Conservation (phyloP, 768 basidiomycete genomes). For the Sistotremastrum suecicum region DNA sequence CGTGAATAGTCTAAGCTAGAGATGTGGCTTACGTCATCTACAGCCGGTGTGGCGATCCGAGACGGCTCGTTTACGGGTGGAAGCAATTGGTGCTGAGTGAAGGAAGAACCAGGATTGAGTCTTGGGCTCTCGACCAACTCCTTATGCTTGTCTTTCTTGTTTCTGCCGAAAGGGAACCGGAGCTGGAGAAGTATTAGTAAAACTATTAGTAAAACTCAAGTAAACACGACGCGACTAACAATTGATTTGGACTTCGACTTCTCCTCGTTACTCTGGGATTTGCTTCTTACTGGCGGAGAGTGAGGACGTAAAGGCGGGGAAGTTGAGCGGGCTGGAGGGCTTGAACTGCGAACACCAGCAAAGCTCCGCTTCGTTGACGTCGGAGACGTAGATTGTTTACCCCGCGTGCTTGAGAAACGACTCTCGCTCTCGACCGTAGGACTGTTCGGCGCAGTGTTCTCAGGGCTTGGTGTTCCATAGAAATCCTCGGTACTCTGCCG, state of each 20-base stretch:
- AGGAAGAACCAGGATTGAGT: conserved; percentile 23
- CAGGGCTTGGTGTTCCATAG: too few relatives aligned
- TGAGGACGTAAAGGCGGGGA: conserved; percentile 40
- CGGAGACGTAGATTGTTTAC: too few relatives aligned
- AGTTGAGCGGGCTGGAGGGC: conserved; percentile 21
- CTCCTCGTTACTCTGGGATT: conserved; percentile 26
- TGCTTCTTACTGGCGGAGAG: conserved; percentile 44
- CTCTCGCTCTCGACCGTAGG: too few relatives aligned
- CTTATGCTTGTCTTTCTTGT: conserved; percentile 43
- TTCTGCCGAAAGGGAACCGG: conserved; percentile 66
- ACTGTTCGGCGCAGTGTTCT: too few relatives aligned
- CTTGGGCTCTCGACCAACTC: conserved; percentile 14
- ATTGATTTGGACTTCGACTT: conserved; percentile 52
- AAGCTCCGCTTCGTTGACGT: neutral
- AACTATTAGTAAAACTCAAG: neutral
- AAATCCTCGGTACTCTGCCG: neutral
- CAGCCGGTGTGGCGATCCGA: conserved; percentile 32
- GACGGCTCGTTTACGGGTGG: conserved; percentile 32
- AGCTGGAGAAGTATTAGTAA: conserved; percentile 28
- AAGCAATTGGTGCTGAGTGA: conserved; percentile 20
- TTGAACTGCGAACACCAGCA: conserved; percentile 5
- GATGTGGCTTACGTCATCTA: conserved; percentile 27
- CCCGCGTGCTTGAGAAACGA: too few relatives aligned
- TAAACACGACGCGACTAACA: conserved; percentile 31
- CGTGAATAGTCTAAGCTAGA: too few relatives aligned